A percentile compares a stretch with the other conserved stretches of the same genome.
phyloP scores from a whole-genome alignment of 768 basidiomycete species.

The Suillus subluteus region DNA sequence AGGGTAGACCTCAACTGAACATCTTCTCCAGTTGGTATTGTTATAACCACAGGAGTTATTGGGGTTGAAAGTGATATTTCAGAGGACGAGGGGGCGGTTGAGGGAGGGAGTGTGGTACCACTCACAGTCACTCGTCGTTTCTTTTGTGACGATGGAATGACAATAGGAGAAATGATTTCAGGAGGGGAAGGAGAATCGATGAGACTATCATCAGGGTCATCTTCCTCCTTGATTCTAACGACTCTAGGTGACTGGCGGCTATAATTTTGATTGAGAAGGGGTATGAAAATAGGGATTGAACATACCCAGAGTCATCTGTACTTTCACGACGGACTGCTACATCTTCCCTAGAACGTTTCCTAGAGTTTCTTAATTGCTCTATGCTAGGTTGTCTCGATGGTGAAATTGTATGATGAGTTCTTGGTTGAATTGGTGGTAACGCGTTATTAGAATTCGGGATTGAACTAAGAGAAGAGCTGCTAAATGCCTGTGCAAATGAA shows the following conservation, averaged over 20 bases:
- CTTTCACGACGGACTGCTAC: conserved; percentile 37
- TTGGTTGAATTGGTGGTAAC: conserved; percentile 67
- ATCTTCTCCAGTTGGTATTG: conserved; percentile 63
- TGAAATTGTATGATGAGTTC: conserved; percentile 38
- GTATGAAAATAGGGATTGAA: conserved; percentile 21
- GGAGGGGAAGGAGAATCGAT: conserved; percentile 43
- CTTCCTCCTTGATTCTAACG: conserved; percentile 66
- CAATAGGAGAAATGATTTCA: conserved; percentile 36
- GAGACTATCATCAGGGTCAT: conserved; percentile 49
- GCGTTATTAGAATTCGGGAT: conserved; percentile 55
- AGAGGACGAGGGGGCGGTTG: conserved; percentile 42
- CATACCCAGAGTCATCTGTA: conserved; percentile 50
- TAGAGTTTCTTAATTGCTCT: conserved; percentile 28
- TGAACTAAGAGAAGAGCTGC: conserved; percentile 53
- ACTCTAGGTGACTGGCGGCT: conserved; percentile 49
- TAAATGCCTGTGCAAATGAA: conserved; percentile 80
- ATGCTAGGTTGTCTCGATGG: conserved; percentile 39
- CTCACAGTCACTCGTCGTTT: conserved; percentile 74
- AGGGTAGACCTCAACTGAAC: conserved; percentile 58
- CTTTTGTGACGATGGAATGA: conserved; percentile 50
- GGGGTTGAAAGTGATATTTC: conserved; percentile 56
- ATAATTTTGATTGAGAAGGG: conserved; percentile 25
- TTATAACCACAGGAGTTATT: conserved; percentile 69
- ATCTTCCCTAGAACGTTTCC: conserved; percentile 53
- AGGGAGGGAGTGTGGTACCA: conserved; percentile 54